Percentiles rank a stretch among this genome's conserved stretches.
Conservation (phyloP, 2,329 filamentous ascomycete species). For the Talaromyces sp. region DNA sequence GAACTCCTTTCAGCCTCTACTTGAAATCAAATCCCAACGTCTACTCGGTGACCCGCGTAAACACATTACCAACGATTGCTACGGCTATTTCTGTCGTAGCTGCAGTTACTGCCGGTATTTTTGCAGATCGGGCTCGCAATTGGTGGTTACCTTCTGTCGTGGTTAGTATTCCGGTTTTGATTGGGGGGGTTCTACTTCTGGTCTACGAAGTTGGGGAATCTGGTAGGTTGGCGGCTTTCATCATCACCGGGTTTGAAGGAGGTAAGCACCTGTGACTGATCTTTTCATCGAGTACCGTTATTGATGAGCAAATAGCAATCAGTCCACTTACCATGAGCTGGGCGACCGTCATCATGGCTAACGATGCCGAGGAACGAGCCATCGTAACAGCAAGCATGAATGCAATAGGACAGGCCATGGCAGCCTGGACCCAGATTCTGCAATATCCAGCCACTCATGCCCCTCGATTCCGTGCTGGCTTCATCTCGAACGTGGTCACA, state of each 20-base stretch:
- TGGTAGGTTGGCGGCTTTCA: conserved; percentile 36
- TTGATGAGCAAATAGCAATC: conserved; percentile 16
- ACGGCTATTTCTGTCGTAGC: conserved; percentile 37
- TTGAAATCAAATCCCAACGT: conserved; percentile 34
- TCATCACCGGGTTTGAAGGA: conserved; percentile 35
- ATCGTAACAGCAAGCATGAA: conserved; percentile 43
- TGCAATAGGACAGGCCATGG: conserved; percentile 40
- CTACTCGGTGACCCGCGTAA: conserved; percentile 39
- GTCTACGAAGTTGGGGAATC: conserved; percentile 36
- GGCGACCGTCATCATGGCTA: conserved; percentile 36
- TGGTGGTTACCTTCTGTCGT: conserved; percentile 33
- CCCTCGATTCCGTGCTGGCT: conserved; percentile 28
- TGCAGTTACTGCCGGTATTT: conserved; percentile 29
- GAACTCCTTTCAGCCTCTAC: conserved; percentile 39
- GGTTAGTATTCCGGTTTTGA: conserved; percentile 31
- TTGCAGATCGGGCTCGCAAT: conserved; percentile 31
- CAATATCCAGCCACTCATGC: conserved; percentile 36
- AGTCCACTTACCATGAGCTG: conserved; percentile 37
- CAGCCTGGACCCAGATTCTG: conserved; percentile 37
- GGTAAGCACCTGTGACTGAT: conserved; percentile 21
- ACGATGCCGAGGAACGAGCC: conserved; percentile 40
- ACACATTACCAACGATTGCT: conserved; percentile 39
- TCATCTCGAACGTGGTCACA: conserved; percentile 27
- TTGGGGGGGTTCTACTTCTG: conserved; percentile 31
- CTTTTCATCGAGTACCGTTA: neutral